Evolutionary conservation across 148 eudicot species (phyloP), one percentile per base, ranked within the genome.

Genomic region (Amaranthus palmeri): DNA sequence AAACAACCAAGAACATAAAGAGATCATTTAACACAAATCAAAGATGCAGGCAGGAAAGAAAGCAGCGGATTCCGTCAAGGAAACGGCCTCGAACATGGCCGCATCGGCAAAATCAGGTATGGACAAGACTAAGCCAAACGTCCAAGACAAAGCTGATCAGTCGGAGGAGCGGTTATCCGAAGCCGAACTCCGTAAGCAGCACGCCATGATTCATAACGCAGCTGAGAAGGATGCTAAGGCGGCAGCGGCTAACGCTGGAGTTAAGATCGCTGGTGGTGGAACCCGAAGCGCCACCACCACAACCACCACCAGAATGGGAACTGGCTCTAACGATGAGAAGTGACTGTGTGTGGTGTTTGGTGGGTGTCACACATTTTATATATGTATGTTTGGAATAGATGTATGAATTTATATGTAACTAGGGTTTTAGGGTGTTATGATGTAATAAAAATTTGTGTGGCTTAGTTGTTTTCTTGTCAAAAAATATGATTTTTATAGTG

Each of bases 81-180:
- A 90, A 69, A 63, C 84, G 61, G 88, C 87, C 25, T 72, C 88
- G 2, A 87, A 90, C 76, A 46, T 80, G 40, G 87, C 85, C 12
- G 92, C 96, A 25, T 65, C 96, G 1, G 88, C 88, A 12, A 79
- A 70, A 59, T 36, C 96, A 10, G 96, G 96, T 18, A 68, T 75
- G 80, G 92, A 90, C 69, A 90, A 90, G 69, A 74, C 92, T 17
- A 88, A 77, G 65, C 92, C 92, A 15, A 76, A 84, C 58, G 49
- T 79, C 10, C 87, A 86, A 52, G 96, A 86, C 65, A 86, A 88
- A 78, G 87, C 80, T 0, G 79, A 80, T 42, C 77, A 77, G 58
- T 70, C 77, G 74, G 85, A 87, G 12, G 82, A 83, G 12, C 78
- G 75, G 18, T 76, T 81, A 46, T 48, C 80, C 11, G 80, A 78